Evolutionary conservation across 148 eudicot species (phyloP).

Genomic region (Bassia scoparia): DNA sequence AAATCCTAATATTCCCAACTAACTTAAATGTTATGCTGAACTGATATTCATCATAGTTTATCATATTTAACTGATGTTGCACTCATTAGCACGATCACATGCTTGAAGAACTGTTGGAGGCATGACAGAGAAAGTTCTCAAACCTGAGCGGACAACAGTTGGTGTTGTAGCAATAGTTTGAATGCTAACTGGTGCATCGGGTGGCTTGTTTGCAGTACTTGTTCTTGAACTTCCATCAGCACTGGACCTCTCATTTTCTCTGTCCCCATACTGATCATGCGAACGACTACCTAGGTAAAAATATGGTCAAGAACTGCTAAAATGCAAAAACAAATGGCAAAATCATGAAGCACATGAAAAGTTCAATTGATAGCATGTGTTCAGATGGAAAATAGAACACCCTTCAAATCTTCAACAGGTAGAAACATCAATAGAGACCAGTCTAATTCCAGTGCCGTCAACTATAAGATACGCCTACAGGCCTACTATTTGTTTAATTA

Average conservation of each 20-base stretch:
- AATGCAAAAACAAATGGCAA: not conserved
- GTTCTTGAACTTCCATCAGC: constrained; percentile 52
- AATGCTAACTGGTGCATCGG: constrained; percentile 34
- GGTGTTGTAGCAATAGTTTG: constrained; percentile 41
- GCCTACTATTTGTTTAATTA: not conserved
- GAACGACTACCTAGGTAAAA: constrained; percentile 36
- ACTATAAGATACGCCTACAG: not conserved
- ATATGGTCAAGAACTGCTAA: not conserved
- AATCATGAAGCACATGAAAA: not conserved
- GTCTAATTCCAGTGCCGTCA: not conserved
- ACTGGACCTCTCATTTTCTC: constrained; percentile 55
- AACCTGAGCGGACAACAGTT: constrained; percentile 51
- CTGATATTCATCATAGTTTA: no score
- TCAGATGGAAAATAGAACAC: not conserved
- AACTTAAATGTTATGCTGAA: no score
- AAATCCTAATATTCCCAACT: no score
- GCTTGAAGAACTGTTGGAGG: constrained; percentile 70
- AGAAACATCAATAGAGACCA: not conserved
- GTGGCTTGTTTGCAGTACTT: constrained; percentile 33
- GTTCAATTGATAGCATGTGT: not conserved
- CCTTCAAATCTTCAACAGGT: not conserved
- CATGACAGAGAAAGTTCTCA: constrained; percentile 57
- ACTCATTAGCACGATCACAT: constrained; percentile 64
- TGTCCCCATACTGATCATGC: constrained; percentile 74
- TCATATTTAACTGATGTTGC: constrained; percentile 56